Base-by-base conservation (phyloP, 2,329 filamentous ascomycete genomes). In the Davidsoniella australis region DNA sequence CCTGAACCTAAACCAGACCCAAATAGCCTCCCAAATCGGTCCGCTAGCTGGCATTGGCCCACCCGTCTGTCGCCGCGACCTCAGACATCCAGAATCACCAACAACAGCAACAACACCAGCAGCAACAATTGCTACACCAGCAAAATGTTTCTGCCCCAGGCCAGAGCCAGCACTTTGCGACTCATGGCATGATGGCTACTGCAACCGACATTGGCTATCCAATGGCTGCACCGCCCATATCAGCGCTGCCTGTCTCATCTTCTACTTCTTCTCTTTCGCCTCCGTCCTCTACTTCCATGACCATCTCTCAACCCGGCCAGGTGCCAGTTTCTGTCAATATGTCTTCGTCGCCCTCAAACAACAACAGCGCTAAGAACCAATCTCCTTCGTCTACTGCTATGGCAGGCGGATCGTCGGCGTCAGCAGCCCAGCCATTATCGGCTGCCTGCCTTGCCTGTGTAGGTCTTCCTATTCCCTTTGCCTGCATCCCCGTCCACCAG, bases 391-490 rank as follows among this genome's bases (percentile, higher is more conserved):
- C 36, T 7, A 16, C 36, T 42, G 38, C 14, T 26, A 45, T 41
- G 23, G 24, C 50, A 24, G 20, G 29, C 29, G 29, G 29, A 33
- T 33, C 29, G 4, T 33, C 29, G 8, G 29, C 18, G 14, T 23
- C 8, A 18, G 39, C 18, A 39, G 39, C 49, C 14, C 49, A 42
- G 26, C 37, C 65, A 26, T 62, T 70, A 49, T 66, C 71, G 44
- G 70, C 73, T 26, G 73, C 73, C 20, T 76, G 73, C 58, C 62
- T 76, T 42, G 68, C 68, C 50, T 76, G 72, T 60, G 72, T 76
- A 65, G 63, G 71, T 64, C 10, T 17, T 24, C 8, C 20, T 39
- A 5, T 29, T 29, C 23, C 37, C 47, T 17, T 10, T 43, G 4
- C 41, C 12, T 41, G 17, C 33, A 37, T n/a, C 26, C 17, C 24